A percentile compares a stretch with the other conserved stretches of the same genome.
These are phyloP conservation scores for Nakataea oryzae DNA, from an alignment of 2,329 filamentous ascomycete species.

Conservation along the genomic window DNA sequence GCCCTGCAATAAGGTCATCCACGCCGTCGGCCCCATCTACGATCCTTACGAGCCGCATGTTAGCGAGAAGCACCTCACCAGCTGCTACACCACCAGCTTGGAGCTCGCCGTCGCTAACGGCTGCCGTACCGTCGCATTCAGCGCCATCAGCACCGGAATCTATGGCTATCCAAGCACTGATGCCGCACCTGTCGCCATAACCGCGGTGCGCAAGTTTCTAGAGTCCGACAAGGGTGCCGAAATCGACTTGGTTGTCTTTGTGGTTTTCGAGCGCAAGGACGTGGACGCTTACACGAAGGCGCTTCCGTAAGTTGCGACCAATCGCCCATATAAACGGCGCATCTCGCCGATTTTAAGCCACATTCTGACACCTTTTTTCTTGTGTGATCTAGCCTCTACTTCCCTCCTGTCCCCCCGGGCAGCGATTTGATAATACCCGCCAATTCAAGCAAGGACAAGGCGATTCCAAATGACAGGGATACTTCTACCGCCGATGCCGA, in stretches of 20 bases:
- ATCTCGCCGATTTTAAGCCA: neutral
- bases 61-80: constrained; percentile 36
- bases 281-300: constrained; percentile 57
- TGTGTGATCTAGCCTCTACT: constrained; percentile 12
- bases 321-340: neutral
- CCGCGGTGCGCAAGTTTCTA: constrained; percentile 45
- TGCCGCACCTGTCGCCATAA: constrained; percentile 63
- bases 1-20: constrained; percentile 71
- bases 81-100: constrained; percentile 63
- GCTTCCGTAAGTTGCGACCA: constrained; percentile 54
- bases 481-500: neutral
- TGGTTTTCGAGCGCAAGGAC: constrained; percentile 73
- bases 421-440: neutral
- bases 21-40: constrained; percentile 84
- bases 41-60: constrained; percentile 23
- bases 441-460: neutral
- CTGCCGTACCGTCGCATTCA: constrained; percentile 69
- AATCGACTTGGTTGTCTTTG: constrained; percentile 72
- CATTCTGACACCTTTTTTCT: neutral
- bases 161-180: constrained; percentile 74
- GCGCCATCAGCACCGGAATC: constrained; percentile 75
- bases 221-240: constrained; percentile 31
- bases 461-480: neutral
- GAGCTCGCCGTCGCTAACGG: constrained; percentile 58
- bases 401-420: constrained; percentile 15